A percentile compares a stretch with the other conserved stretches of the same genome.
phyloP scores from a whole-genome alignment of 805 yeast species.

The Kodamaea kakaduensis region DNA sequence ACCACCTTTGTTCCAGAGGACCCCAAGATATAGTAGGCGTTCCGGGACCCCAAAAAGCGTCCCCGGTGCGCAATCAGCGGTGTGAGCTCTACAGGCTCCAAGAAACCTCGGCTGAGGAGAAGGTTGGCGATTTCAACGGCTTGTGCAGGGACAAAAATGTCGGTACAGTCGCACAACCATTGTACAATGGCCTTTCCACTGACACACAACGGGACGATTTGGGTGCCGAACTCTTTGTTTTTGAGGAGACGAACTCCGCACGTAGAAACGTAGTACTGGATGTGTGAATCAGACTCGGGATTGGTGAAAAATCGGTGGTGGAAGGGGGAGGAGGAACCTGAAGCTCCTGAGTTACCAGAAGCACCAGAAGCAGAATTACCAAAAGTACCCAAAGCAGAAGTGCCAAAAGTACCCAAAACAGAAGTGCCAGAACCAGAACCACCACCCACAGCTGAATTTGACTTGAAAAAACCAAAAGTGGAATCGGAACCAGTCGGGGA shows the following conservation, averaged over 20 bases:
- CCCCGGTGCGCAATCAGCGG: slow-evolving; percentile 30
- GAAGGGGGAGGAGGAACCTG: slow-evolving; percentile 53
- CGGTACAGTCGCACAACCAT: slow-evolving; percentile 91
- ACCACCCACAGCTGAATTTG: too few species aligned
- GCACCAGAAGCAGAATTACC: too few species aligned
- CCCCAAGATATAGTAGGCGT: slow-evolving; percentile 42
- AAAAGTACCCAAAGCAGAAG: neutral
- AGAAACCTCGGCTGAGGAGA: slow-evolving; percentile 44
- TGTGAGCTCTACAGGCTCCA: slow-evolving; percentile 39
- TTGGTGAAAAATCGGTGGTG: slow-evolving; percentile 77
- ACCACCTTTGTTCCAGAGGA: slow-evolving; percentile 38
- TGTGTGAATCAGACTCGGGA: slow-evolving; percentile 80
- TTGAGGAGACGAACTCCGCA: slow-evolving; percentile 61
- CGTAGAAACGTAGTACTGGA: slow-evolving; percentile 70
- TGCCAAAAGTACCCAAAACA: too few species aligned
- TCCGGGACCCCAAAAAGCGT: slow-evolving; percentile 30
- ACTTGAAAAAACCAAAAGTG: too few species aligned
- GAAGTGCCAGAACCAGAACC: too few species aligned
- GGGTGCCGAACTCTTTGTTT: slow-evolving; percentile 31
- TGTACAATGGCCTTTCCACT: slow-evolving; percentile 78
- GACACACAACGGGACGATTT: slow-evolving; percentile 44
- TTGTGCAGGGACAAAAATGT: slow-evolving; percentile 49
- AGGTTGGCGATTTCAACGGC: slow-evolving; percentile 51
- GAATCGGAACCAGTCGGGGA: too few species aligned
- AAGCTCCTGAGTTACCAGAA: too few species aligned